A percentile compares a stretch with the other conserved stretches of the same genome.
Evolutionary conservation across 1,284 basidiomycete species (phyloP).

Genomic region (Apiotrichum mycotoxinovorans): DNA sequence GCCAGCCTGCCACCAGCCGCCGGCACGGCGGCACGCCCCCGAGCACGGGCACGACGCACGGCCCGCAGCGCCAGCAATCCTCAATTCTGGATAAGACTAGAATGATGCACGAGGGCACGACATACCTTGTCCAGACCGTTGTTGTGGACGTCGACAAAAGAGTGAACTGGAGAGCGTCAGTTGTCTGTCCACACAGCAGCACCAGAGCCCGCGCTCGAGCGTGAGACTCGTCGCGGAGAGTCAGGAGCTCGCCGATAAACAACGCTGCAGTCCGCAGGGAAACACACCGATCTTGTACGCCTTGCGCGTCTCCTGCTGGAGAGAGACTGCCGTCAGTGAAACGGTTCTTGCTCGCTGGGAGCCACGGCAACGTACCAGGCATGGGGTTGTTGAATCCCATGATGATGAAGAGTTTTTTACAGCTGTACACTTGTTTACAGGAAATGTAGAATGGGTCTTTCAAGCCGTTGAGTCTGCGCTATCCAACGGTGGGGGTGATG

Average conservation of each 20-base stretch:
- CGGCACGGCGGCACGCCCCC: no score
- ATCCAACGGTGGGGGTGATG: not conserved
- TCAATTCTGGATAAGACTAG: no score
- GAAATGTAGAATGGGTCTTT: not conserved
- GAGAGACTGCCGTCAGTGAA: constrained; percentile 40
- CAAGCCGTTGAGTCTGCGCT: not conserved
- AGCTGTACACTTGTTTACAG: no score
- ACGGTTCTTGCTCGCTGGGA: no score
- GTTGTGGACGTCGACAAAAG: constrained; percentile 49
- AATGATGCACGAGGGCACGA: no score
- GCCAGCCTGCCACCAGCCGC: no score
- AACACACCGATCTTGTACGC: constrained; percentile 52
- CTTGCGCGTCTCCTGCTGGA: constrained; percentile 57
- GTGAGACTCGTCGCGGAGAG: no score
- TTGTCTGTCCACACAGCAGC: not conserved
- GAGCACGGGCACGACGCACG: no score
- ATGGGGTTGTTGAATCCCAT: constrained; percentile 49
- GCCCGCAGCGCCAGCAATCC: no score
- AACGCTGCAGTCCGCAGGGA: rapidly evolving
- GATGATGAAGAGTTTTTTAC: not conserved
- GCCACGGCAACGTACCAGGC: constrained; percentile 36
- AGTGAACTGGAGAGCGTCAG: constrained; percentile 33
- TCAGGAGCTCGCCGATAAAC: no score
- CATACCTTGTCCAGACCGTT: constrained; percentile 51
- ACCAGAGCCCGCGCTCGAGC: no score